These are phyloP conservation scores for Hirschfeldia incana DNA, from an alignment of 345 rosid genomes.

Conservation along the genomic window DNA sequence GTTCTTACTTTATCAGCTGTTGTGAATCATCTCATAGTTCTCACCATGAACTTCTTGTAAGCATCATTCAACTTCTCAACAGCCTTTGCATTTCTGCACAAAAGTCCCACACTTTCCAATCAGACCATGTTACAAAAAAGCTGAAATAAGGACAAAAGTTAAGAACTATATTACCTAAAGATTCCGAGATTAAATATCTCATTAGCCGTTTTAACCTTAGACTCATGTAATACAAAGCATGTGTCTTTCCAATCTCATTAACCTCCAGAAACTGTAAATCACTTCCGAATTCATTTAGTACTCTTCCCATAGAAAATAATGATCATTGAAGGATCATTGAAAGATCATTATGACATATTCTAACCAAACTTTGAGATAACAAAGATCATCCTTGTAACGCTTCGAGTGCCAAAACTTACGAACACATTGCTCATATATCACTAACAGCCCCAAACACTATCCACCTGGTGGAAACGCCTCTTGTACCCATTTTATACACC, in stretches of 20 bases:
- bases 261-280: slow-evolving; percentile 77
- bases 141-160: neutral
- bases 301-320: neutral
- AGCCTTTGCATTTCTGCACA: slow-evolving; percentile 73
- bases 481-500: slow-evolving; percentile 98
- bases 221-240: slow-evolving; percentile 57
- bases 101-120: neutral
- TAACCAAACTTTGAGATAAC: slow-evolving; percentile 94
- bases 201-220: slow-evolving; percentile 74
- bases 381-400: slow-evolving; percentile 79
- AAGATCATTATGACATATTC: slow-evolving; percentile 61
- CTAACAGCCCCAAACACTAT: slow-evolving; percentile 71
- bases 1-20: slow-evolving; percentile 57
- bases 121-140: neutral
- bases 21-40: slow-evolving; percentile 36
- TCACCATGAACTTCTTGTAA: no score
- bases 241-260: slow-evolving; percentile 76
- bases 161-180: slow-evolving; percentile 48
- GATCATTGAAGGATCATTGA: neutral
- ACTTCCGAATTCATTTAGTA: slow-evolving; percentile 58
- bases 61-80: no score
- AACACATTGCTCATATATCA: slow-evolving; percentile 90
- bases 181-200: slow-evolving; percentile 74
- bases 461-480: slow-evolving; percentile 92
- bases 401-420: slow-evolving; percentile 85